phyloP scores from a whole-genome alignment of 2,329 filamentous ascomycete species.

The Fusarium hostae region DNA sequence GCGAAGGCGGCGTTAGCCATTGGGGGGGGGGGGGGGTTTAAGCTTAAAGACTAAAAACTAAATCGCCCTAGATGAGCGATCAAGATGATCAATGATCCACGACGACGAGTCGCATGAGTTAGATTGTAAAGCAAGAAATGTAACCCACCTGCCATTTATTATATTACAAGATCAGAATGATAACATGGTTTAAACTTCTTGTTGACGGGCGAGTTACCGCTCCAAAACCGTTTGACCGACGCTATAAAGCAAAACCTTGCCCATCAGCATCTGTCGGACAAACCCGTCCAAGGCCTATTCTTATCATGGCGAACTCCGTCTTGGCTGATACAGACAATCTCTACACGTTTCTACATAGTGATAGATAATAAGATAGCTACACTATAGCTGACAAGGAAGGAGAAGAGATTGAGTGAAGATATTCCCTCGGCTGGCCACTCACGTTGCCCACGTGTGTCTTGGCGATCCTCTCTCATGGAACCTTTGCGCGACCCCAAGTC shows the following conservation, averaged over 20 bases:
- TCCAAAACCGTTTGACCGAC: slow-evolving; percentile 11
- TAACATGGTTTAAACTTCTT: background rate
- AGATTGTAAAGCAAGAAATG: background rate
- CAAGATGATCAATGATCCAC: background rate
- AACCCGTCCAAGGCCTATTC: background rate
- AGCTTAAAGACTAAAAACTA: slow-evolving; percentile 26
- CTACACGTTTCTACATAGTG: background rate
- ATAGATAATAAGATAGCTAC: background rate
- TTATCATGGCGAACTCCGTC: background rate
- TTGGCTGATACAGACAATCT: background rate
- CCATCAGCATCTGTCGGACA: slow-evolving; percentile 22
- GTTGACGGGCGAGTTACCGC: background rate
- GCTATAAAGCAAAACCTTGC: slow-evolving; percentile 30
- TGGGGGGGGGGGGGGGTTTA: slow-evolving; percentile 12
- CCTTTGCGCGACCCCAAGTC: slow-evolving; percentile 20
- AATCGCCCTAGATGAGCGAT: slow-evolving; percentile 2
- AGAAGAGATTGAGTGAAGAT: background rate
- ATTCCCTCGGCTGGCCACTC: slow-evolving; percentile 35
- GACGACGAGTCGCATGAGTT: background rate
- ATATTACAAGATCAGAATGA: background rate
- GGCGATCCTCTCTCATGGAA: slow-evolving; percentile 36
- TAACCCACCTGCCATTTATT: background rate
- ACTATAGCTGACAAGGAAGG: background rate
- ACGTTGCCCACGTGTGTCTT: slow-evolving; percentile 44
- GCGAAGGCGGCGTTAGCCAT: slow-evolving; percentile 11